Evolutionary conservation across 75 land plant genomes (phyloP), one percentile per base, ranked within the genome.

Genomic region (Sequoia sempervirens): DNA sequence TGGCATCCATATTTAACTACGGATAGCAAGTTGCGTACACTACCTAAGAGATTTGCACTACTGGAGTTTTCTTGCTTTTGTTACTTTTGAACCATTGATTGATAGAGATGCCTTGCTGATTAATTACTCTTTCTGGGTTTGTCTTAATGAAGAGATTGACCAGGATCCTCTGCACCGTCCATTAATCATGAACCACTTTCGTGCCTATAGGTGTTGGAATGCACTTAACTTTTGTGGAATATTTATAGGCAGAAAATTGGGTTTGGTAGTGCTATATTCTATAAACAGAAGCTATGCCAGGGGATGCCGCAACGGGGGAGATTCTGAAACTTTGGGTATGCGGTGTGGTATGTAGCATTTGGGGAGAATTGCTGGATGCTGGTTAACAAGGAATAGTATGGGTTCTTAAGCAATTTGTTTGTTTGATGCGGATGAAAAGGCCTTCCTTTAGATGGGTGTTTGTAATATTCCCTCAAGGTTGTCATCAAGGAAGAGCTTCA

Each of bases 401-500:
- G 36, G 30, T 45, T 43, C 9, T 26, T 26, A 78, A 78, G 46
- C 32, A 78, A 45, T 8, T 13, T 41, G 50, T 78, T 41, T 78
- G 52, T 43, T 76, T 18, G 47, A 45, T 45, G 46, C 7, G 32
- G 80, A 10, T 26, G 80, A n/a, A 78, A 43, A n/a, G n/a, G 30
- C n/a, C 80, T 45, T 41, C 12, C 47, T 12, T 78, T 78, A 37
- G 2, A 37, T 75, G 45, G 80, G 80, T 78, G 80, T 78, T 78
- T 45, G 45, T 9, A 78, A 78, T 78, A 78, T 78, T 78, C 80
- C 28, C 23, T 78, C 50, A 41, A 43, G 11, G 80, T 43, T 78
- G 80, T 43, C 45, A 78, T 43, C 50, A 78, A 78, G 80, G 47
- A 43, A 78, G 80, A 26, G 45, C 80, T n/a, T 78, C n/a, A 78